Evolutionary conservation across 1,139 yeast genomes (phyloP), one percentile per base, ranked within the genome.

Genomic region (Meyerozyma carpophila): DNA sequence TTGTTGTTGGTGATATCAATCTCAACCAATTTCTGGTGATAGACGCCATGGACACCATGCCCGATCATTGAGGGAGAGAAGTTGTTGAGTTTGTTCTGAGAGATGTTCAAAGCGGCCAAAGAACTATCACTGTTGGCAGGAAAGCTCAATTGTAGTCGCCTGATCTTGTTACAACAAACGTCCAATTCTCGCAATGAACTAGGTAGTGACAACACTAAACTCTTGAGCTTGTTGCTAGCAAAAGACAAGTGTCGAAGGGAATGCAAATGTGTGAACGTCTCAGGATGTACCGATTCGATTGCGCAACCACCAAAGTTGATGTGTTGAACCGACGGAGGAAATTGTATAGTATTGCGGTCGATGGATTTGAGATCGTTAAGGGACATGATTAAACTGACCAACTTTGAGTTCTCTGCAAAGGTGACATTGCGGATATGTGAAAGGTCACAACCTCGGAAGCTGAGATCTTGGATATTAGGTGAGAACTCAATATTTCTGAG

Each of bases 381-480:
- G 2, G 58, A 50, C 32, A 58, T 43, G 29, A 48, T 47, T 24
- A 57, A 43, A 14, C 41, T 42, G 18, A 38, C 44, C 27, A 54
- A 44, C 14, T 32, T 28, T n/a, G 58, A 45, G 4, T 44, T 43
- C 7, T 29, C 39, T 11, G 47, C 52, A 45, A 56, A 54, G 2
- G 43, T 39, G 4, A 59, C 45, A 32, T 52, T 51, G 18, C 44
- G 41, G 26, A 60, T 43, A 8, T 39, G 37, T 1, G 21, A 32
- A 1, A 61, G 46, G 9, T 47, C 48, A 46, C 65, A 58, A 0
- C 64, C 65, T 39, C 46, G 49, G 24, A 58, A 44, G 44, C 63
- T 58, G 39, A 62, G 46, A 37, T 59, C 63, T 31, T 40, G 41
- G 20, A 61, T 40, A 3, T 50, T 39, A 5, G 48, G 40, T 4